Evolutionary conservation across 345 rosid genomes (phyloP), one percentile per base, ranked within the genome.

Genomic region (Ricinus communis): DNA sequence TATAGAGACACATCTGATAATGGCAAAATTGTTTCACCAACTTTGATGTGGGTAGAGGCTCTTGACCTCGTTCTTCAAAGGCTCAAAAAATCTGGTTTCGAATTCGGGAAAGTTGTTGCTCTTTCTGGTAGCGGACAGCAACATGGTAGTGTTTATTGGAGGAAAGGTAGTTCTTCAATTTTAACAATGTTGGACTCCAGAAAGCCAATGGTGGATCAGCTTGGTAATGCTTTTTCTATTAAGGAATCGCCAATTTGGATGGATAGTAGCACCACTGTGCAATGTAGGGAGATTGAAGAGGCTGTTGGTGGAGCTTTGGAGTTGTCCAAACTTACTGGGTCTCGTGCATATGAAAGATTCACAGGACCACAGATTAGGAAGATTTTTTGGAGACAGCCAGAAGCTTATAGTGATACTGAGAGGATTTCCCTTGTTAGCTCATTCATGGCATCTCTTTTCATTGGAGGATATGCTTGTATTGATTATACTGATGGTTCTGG

Each of bases 11-110:
- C 89, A 0, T 73, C 85, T 5, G 82, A 70, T 33, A 85, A 71
- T 28, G 96, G 97, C 15, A 85, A 87, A 78, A 92, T 95, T 57
- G 96, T 90, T 66, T 92, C 99, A 27, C 99, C 99, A 68, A 92
- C 97, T n/a, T 69, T 90, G 65, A 87, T 95, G 97, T 95, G 97
- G 99, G 87, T 92, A 11, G 98, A 95, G 72, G 97, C 99, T 77
- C 79, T 92, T 57, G 99, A 95, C 76, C 87, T 92, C 69, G 81
- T 90, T 71, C 85, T 95, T 63, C 76, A 85, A 41, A 88, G 82
- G 72, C 90, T 95, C 28, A 66, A 77, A 1, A 75, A 80, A 13
- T 79, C 92, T 0, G 75, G 79, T 61, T 76, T 95, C 73, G 91
- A 92, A 75, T 90, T 95, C 63, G 79, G 73, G 22, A 92, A 88